Percentiles rank a stretch among this genome's conserved stretches.
These are phyloP conservation scores for Syzygium aromaticum DNA, from an alignment of 345 rosid genomes.

Conservation along the genomic window DNA sequence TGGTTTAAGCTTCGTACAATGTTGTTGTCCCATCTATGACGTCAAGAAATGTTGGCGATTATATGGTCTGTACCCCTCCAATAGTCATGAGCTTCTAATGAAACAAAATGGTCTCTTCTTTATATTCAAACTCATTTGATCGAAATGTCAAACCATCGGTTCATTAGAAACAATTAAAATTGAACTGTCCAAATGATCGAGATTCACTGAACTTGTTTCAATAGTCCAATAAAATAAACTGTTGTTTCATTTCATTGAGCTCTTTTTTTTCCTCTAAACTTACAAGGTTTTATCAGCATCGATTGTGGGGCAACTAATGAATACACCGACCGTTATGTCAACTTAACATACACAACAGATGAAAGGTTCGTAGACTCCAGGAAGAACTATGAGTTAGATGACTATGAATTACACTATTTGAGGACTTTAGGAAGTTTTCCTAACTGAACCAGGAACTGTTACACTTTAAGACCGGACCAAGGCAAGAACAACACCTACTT, in stretches of 20 bases:
- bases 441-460: slow-evolving; percentile 16
- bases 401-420: too few relatives aligned
- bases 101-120: background rate
- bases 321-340: background rate
- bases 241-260: background rate
- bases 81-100: background rate
- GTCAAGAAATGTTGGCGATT: background rate
- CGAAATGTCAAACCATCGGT: fast-evolving
- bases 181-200: fast-evolving
- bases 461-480: background rate
- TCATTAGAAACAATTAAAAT: background rate
- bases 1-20: background rate
- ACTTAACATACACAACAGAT: background rate
- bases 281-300: slow-evolving; percentile 10
- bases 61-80: background rate
- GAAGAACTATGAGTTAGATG: too few relatives aligned
- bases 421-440: slow-evolving; percentile 14
- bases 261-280: background rate
- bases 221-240: background rate
- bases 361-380: slow-evolving; percentile 2
- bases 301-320: slow-evolving; percentile 5
- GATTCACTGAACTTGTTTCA: background rate
- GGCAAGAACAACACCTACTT: slow-evolving; percentile 14
- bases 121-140: background rate
- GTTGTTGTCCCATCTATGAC: background rate